A percentile compares a stretch with the other conserved stretches of the same genome.
phyloP scores from a whole-genome alignment of 78 protist species.

The Chrysochromulina tobinii region DNA sequence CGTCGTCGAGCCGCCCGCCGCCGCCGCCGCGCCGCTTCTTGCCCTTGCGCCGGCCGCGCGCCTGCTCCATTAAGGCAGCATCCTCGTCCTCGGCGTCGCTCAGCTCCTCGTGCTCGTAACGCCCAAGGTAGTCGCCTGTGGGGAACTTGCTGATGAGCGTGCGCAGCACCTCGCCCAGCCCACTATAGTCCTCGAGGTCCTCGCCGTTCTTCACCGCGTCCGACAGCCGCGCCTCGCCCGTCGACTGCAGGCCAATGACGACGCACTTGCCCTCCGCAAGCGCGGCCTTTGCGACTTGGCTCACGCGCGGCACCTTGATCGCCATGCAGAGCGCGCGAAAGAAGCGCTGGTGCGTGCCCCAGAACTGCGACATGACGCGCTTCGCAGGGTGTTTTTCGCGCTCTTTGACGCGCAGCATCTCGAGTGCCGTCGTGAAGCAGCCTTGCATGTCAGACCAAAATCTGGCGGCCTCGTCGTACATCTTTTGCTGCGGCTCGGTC shows the following conservation, averaged over 20 bases:
- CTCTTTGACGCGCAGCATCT: too few species aligned
- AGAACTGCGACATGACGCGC: neutral
- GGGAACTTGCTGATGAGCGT: neutral
- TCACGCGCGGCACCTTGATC: constrained; percentile 5
- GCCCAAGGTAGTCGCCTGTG: constrained; percentile 1
- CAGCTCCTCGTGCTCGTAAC: neutral
- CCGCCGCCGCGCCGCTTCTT: too few species aligned
- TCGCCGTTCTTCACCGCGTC: neutral
- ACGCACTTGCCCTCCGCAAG: constrained; percentile 28
- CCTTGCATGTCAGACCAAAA: neutral
- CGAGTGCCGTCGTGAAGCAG: neutral
- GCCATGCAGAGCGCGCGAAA: constrained; percentile 25
- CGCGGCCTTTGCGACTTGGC: neutral
- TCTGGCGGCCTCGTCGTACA: constrained; percentile 13
- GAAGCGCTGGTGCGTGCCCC: constrained; percentile 42
- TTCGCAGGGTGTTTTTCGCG: neutral
- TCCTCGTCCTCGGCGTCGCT: neutral
- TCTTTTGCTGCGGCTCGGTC: neutral
- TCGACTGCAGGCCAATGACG: constrained; percentile 44
- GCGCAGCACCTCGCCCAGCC: neutral
- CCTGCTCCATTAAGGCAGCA: neutral
- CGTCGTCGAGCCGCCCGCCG: too few species aligned
- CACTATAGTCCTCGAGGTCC: neutral
- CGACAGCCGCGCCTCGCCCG: constrained; percentile 17
- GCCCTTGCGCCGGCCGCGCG: too few species aligned